Percentiles rank a stretch among this genome's conserved stretches.
Conservation (phyloP, 768 basidiomycete species). For the Lepiota venenata region DNA sequence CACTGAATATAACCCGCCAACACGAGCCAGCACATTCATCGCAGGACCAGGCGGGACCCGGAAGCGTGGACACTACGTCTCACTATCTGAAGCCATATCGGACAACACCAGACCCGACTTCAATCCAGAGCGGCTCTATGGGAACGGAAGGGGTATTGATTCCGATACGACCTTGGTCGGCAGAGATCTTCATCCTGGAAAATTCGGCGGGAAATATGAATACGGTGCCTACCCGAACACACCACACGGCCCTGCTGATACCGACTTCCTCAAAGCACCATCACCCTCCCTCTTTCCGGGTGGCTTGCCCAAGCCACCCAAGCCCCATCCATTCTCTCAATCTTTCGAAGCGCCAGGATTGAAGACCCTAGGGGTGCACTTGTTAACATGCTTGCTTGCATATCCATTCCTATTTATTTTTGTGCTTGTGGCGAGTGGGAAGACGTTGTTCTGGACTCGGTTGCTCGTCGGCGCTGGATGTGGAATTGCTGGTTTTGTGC, state of each 20-base stretch:
- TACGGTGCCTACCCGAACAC: background rate
- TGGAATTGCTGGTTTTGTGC: slow-evolving; percentile 26
- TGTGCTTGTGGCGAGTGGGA: slow-evolving; percentile 23
- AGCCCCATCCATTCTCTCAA: slow-evolving; percentile 5
- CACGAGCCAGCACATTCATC: background rate
- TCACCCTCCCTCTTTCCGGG: slow-evolving; percentile 9
- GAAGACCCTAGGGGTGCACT: slow-evolving; percentile 25
- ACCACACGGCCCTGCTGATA: slow-evolving; percentile 1
- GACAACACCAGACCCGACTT: slow-evolving; percentile 5
- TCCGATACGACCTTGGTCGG: background rate
- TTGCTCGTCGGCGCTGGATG: slow-evolving; percentile 32
- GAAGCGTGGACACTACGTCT: slow-evolving; percentile 2
- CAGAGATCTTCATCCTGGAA: background rate
- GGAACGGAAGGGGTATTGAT: background rate
- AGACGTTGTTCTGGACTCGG: slow-evolving; percentile 37
- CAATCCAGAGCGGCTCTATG: slow-evolving; percentile 1
- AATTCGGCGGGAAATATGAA: background rate
- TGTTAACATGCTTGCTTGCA: slow-evolving; percentile 25
- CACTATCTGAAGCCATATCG: background rate
- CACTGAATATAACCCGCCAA: slow-evolving; percentile 4
- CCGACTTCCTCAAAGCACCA: slow-evolving; percentile 7
- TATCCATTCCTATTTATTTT: slow-evolving; percentile 32
- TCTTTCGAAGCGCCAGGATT: slow-evolving; percentile 33
- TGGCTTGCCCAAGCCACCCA: slow-evolving; percentile 11
- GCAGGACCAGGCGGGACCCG: background rate